Conservation (phyloP, 306 rosid genomes). For the Medicago lupulina region DNA sequence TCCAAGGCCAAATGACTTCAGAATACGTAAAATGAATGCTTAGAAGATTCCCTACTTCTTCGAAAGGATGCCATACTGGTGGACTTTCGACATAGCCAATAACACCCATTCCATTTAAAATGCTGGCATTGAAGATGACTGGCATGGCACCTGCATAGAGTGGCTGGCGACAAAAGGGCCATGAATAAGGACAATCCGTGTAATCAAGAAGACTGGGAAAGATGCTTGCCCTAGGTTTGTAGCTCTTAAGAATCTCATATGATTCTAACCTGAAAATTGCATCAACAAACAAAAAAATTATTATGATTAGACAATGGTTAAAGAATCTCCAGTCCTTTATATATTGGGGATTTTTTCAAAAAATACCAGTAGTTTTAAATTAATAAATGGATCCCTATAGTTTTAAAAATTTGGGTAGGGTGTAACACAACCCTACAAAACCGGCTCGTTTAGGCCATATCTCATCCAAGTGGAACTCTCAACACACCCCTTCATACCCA, state of each 20-base stretch:
- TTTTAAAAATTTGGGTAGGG: too few relatives aligned
- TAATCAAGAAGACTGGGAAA: slow-evolving; percentile 90
- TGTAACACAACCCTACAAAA: too few relatives aligned
- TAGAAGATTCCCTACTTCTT: slow-evolving; percentile 89
- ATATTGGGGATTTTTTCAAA: neutral
- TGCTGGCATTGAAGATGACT: slow-evolving; percentile 90
- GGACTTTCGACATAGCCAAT: slow-evolving; percentile 81
- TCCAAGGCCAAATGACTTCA: slow-evolving; percentile 95
- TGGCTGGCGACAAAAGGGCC: slow-evolving; percentile 99
- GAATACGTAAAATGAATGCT: slow-evolving; percentile 93
- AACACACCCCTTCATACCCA: too few relatives aligned
- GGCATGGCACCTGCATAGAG: slow-evolving; percentile 99
- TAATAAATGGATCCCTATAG: neutral
- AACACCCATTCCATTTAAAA: slow-evolving; percentile 98
- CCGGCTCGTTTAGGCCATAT: too few relatives aligned
- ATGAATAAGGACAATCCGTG: slow-evolving; percentile 88
- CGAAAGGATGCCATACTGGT: slow-evolving; percentile 90
- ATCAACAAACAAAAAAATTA: slow-evolving; percentile 36
- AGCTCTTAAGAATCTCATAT: slow-evolving; percentile 85
- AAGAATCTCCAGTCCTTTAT: slow-evolving; percentile 8
- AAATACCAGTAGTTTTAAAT: slow-evolving; percentile 2
- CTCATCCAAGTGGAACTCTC: too few relatives aligned
- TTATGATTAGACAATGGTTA: slow-evolving; percentile 6
- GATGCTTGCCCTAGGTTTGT: slow-evolving; percentile 89
- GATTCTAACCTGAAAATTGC: slow-evolving; percentile 84